Percentiles rank a stretch among this genome's conserved stretches.
phyloP scores from a whole-genome alignment of 1,284 basidiomycete species.

The Austroboletus sp. region DNA sequence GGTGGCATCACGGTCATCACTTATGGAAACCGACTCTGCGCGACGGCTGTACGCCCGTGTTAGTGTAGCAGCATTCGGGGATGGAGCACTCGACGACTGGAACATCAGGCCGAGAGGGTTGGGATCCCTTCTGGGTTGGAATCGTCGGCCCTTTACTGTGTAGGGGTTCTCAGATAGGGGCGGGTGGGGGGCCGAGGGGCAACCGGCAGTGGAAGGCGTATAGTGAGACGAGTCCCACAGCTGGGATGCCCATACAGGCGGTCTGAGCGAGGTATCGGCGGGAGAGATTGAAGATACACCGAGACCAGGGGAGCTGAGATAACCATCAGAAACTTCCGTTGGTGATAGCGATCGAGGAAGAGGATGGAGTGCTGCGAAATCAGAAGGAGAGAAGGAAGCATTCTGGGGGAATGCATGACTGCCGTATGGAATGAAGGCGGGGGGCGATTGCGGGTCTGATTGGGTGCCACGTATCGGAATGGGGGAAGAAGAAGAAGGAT shows the following conservation, averaged over 20 bases:
- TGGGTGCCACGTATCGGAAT: slow-evolving; percentile 53
- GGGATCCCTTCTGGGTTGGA: slow-evolving; percentile 36
- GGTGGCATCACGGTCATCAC: slow-evolving; percentile 64
- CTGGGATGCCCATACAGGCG: slow-evolving; percentile 56
- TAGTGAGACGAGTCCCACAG: slow-evolving; percentile 45
- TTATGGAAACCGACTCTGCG: slow-evolving; percentile 55
- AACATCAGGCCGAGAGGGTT: slow-evolving; percentile 57
- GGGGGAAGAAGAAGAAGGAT: slow-evolving; percentile 48
- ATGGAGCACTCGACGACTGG: slow-evolving; percentile 68
- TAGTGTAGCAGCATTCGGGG: slow-evolving; percentile 40
- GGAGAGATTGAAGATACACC: slow-evolving; percentile 52
- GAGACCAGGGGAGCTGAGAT: slow-evolving; percentile 31
- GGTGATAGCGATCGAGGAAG: slow-evolving; percentile 54
- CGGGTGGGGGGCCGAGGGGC: slow-evolving; percentile 31
- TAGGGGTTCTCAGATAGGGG: slow-evolving; percentile 40
- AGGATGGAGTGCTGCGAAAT: slow-evolving; percentile 53
- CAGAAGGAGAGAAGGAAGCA: slow-evolving; percentile 50
- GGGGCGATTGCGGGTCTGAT: slow-evolving; percentile 35
- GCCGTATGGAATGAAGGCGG: slow-evolving; percentile 39
- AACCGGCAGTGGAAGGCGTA: slow-evolving; percentile 12
- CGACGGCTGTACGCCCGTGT: slow-evolving; percentile 56
- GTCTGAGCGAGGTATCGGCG: slow-evolving; percentile 47
- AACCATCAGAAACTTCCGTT: slow-evolving; percentile 43
- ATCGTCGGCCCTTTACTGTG: slow-evolving; percentile 28
- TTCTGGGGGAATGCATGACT: slow-evolving; percentile 44